Conservation (phyloP, 345 rosid genomes). For the Rhodomyrtus tomentosa region DNA sequence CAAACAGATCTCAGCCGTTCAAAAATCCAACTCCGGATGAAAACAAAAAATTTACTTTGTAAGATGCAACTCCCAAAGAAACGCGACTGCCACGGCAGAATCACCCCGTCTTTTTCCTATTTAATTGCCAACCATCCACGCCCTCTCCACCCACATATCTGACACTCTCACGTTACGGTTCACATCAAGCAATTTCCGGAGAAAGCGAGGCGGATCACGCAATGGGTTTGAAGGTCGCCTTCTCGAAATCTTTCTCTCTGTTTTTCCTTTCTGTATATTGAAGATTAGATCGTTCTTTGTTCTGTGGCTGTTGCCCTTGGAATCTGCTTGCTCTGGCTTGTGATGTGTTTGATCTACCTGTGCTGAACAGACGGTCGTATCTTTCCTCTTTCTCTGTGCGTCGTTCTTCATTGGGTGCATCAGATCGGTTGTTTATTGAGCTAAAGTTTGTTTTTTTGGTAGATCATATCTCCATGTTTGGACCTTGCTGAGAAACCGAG, state of each 20-base stretch:
- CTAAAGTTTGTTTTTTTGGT: not conserved
- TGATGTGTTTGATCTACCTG: not conserved
- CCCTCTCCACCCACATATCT: not conserved
- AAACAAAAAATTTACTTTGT: not conserved
- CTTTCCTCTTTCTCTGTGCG: not conserved
- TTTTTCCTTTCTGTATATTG: not conserved
- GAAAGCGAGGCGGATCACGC: not conserved
- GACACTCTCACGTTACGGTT: not conserved
- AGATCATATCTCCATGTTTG: not conserved
- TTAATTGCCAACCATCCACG: not conserved
- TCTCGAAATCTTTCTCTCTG: not conserved
- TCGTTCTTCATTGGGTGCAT: not conserved
- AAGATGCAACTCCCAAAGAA: not conserved
- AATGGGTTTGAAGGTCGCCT: not conserved
- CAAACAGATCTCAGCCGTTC: not conserved
- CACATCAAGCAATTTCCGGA: not conserved
- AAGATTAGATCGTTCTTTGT: not conserved
- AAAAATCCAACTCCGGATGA: not conserved
- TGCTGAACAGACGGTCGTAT: not conserved
- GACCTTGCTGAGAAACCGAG: not conserved
- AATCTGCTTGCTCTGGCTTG: not conserved
- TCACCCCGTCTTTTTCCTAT: not conserved
- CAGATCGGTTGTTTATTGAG: not conserved
- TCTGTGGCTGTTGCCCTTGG: not conserved
- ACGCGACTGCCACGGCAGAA: not conserved